These are phyloP conservation scores for Ascochyta pisi DNA, from an alignment of 2,329 filamentous ascomycete species.

Conservation along the genomic window DNA sequence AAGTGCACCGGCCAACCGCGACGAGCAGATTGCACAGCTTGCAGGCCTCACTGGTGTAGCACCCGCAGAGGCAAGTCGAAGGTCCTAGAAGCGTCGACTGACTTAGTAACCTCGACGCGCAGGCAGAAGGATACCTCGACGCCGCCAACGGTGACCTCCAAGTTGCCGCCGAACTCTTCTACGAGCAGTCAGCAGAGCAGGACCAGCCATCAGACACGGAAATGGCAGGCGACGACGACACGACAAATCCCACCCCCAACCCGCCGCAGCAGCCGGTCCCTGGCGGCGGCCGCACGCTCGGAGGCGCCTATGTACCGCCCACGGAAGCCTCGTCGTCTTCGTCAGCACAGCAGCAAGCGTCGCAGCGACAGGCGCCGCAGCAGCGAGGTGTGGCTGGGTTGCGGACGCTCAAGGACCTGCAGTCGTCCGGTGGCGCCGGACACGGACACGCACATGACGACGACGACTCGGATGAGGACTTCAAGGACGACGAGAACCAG, in stretches of 20 bases:
- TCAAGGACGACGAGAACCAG: slow-evolving; percentile 64
- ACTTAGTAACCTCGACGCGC: slow-evolving; percentile 30
- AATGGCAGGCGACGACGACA: slow-evolving; percentile 46
- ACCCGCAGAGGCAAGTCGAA: slow-evolving; percentile 44
- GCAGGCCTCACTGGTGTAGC: slow-evolving; percentile 44
- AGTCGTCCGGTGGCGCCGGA: slow-evolving; percentile 50
- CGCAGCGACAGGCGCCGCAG: slow-evolving; percentile 37
- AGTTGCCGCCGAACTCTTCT: slow-evolving; percentile 55
- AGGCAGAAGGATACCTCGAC: slow-evolving; percentile 55
- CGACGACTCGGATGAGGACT: slow-evolving; percentile 67
- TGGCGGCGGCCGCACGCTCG: slow-evolving; percentile 48
- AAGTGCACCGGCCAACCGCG: slow-evolving; percentile 35
- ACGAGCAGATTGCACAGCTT: slow-evolving; percentile 47
- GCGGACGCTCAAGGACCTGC: slow-evolving; percentile 55
- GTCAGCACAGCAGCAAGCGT: slow-evolving; percentile 30
- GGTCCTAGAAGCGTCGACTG: slow-evolving; percentile 32
- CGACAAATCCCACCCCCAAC: slow-evolving; percentile 27
- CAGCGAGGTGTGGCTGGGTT: slow-evolving; percentile 39
- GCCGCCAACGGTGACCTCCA: slow-evolving; percentile 56
- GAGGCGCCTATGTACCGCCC: slow-evolving; percentile 44
- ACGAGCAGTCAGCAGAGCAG: slow-evolving; percentile 43
- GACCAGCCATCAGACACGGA: slow-evolving; percentile 38
- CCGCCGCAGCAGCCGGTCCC: slow-evolving; percentile 31
- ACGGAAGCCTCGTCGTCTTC: slow-evolving; percentile 36
- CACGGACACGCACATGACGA: slow-evolving; percentile 57